Evolutionary conservation across 805 yeast genomes (phyloP), one percentile per base, ranked within the genome.

Genomic region (Brettanomyces anomalus): DNA sequence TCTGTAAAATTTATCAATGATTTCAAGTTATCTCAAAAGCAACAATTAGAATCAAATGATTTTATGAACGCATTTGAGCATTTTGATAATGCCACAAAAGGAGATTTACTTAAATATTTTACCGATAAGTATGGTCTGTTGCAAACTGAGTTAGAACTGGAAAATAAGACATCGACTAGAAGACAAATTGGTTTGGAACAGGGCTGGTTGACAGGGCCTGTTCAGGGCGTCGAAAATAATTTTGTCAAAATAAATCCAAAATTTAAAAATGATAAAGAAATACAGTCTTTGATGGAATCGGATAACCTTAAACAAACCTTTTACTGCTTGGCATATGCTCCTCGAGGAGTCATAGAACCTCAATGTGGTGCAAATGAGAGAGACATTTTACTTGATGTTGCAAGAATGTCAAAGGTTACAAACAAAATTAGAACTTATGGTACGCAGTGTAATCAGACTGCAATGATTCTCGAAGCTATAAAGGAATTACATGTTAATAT

Each of bases 281-380:
- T 74, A 0, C 44, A 54, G 18, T 42, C 51, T 0, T 47, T 72
- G n/a, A 64, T 73, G 72, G 54, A 53, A 10, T 54, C 65, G 18
- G 48, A 54, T 14, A 38, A 50, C 14, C 51, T 68, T 28, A 50
- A 50, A 7, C 61, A 65, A 37, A 62, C 66, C 2, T 76, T 81
- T 46, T 66, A 72, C 49, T 86, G 87, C 0, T 46, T 81, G 15
- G 73, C 75, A 17, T 81, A 81, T 55, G 70, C 83, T 3, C 87
- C 87, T 0, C 56, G 60, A 44, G 63, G 68, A 38, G 76, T 74
- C 1, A 66, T 58, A 19, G 57, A 64, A 39, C 84, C 85, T 0
- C 39, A 48, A 15, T 81, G 86, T 64, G 80, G 77, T 1, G 65
- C 62, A 1, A 63, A 63, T 0, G 57, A 60, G 41, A 61, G 70